These are phyloP conservation scores for Parvularia atlantis DNA, from an alignment of 78 protist species.

Conservation along the genomic window DNA sequence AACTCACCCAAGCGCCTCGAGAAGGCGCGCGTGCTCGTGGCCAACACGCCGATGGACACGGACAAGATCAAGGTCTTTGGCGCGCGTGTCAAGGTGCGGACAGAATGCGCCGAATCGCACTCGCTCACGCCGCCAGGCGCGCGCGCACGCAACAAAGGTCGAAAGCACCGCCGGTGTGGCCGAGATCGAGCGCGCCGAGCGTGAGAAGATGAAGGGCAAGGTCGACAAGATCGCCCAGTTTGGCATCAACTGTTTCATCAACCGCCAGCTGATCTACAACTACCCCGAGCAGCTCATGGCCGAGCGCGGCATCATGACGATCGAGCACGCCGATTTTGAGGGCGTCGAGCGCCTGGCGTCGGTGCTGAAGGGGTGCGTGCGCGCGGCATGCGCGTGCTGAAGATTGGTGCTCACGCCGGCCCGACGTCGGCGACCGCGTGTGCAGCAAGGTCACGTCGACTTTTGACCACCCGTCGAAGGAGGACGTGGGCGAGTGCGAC, in stretches of 20 bases:
- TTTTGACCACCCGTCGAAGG: constrained; percentile 87
- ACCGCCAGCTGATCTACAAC: constrained; percentile 98
- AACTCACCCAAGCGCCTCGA: constrained; percentile 89
- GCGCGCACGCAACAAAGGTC: too few species aligned
- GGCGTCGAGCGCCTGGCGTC: constrained; percentile 87
- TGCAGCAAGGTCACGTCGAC: constrained; percentile 95
- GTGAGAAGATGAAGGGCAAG: constrained; percentile 72
- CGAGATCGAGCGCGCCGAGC: constrained; percentile 93
- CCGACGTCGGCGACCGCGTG: too few species aligned
- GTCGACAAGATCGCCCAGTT: constrained; percentile 71
- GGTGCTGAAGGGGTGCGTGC: constrained; percentile 5
- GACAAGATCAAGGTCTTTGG: constrained; percentile 98
- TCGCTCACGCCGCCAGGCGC: neutral
- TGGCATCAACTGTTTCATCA: constrained; percentile 89
- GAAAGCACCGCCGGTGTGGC: constrained; percentile 66
- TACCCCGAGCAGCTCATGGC: constrained; percentile 93
- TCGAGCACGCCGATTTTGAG: constrained; percentile 99
- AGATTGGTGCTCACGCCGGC: constrained; percentile 56
- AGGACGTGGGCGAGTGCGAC: constrained; percentile 76
- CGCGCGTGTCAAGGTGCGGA: constrained; percentile 56
- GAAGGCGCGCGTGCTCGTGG: constrained; percentile 86
- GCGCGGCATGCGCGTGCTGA: neutral
- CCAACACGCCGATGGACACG: constrained; percentile 99
- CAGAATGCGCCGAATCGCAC: neutral
- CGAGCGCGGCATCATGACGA: constrained; percentile 74